These are phyloP conservation scores for Kockiozyma suomiensis DNA, from an alignment of 805 yeast species.

Conservation along the genomic window DNA sequence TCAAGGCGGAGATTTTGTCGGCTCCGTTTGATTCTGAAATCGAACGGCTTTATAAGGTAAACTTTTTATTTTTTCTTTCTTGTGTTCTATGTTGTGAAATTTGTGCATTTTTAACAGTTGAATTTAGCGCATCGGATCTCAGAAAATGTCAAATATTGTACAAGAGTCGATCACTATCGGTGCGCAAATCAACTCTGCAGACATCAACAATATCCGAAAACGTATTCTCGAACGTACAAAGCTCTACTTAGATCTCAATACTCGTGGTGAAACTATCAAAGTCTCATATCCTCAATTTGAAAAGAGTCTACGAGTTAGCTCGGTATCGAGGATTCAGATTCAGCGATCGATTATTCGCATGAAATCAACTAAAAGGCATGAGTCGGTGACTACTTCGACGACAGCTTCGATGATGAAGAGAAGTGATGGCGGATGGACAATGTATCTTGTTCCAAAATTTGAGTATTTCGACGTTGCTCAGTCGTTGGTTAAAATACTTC, in stretches of 20 bases:
- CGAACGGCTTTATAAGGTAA: slow-evolving; percentile 39
- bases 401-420: slow-evolving; percentile 33
- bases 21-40: slow-evolving; percentile 43
- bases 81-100: no score
- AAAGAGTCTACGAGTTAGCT: slow-evolving; percentile 31
- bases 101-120: not conserved
- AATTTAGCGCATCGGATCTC: slow-evolving; percentile 39
- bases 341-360: slow-evolving; percentile 31
- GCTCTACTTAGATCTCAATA: slow-evolving; percentile 36
- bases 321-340: slow-evolving; percentile 38
- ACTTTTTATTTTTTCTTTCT: no score
- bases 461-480: slow-evolving; percentile 47
- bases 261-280: slow-evolving; percentile 6
- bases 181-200: slow-evolving; percentile 21
- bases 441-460: slow-evolving; percentile 37
- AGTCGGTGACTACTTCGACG: slow-evolving; percentile 32
- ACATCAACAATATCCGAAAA: slow-evolving; percentile 24
- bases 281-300: slow-evolving; percentile 24
- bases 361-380: slow-evolving; percentile 2
- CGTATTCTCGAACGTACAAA: slow-evolving; percentile 41
- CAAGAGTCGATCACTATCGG: slow-evolving; percentile 40
- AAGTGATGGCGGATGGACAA: slow-evolving; percentile 15
- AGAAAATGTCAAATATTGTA: slow-evolving; percentile 37
- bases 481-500: slow-evolving; percentile 39
- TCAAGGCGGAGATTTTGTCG: slow-evolving; percentile 39